Conservation (phyloP, 108 stramenopile genomes). For the Skeletonema potamos region DNA sequence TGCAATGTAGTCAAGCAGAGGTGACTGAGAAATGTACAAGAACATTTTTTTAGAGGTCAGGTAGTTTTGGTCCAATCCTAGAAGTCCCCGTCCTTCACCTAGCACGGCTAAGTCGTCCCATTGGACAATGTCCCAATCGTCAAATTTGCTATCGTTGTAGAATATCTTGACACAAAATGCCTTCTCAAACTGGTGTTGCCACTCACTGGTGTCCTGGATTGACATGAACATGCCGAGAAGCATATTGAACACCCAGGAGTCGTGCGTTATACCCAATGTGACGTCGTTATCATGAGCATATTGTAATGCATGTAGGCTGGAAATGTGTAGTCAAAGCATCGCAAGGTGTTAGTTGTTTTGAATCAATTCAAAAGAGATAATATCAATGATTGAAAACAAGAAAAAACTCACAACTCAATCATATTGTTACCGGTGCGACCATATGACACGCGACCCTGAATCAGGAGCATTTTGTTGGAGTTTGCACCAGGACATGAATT, state of each 20-base stretch:
- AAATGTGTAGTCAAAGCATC: not conserved
- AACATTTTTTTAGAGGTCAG: constrained; percentile 12
- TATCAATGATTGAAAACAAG: too few relatives aligned
- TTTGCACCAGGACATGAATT: not conserved
- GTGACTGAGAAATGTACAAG: not conserved
- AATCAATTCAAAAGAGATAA: not conserved
- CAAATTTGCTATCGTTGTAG: not conserved
- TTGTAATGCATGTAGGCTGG: constrained; percentile 21
- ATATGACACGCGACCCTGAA: constrained; percentile 1
- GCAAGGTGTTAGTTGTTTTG: not conserved
- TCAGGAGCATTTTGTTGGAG: constrained; percentile 2
- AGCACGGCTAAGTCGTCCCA: not conserved
- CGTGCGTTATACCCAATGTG: constrained; percentile 13
- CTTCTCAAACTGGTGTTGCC: constrained; percentile 12
- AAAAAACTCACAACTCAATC: not conserved
- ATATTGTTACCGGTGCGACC: constrained; percentile 32
- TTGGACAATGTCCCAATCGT: not conserved
- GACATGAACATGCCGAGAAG: constrained; percentile 17
- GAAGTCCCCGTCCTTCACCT: not conserved
- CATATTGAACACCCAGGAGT: constrained; percentile 17
- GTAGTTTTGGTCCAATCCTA: not conserved
- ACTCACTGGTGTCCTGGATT: not conserved
- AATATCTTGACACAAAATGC: constrained; percentile 27
- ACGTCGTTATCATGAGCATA: constrained; percentile 5
- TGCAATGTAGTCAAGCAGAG: constrained; percentile 24